Percentiles rank a stretch among this genome's conserved stretches.
These are phyloP conservation scores for Penicillium maclennaniae DNA, from an alignment of 495 filamentous ascomycete species.

Conservation along the genomic window DNA sequence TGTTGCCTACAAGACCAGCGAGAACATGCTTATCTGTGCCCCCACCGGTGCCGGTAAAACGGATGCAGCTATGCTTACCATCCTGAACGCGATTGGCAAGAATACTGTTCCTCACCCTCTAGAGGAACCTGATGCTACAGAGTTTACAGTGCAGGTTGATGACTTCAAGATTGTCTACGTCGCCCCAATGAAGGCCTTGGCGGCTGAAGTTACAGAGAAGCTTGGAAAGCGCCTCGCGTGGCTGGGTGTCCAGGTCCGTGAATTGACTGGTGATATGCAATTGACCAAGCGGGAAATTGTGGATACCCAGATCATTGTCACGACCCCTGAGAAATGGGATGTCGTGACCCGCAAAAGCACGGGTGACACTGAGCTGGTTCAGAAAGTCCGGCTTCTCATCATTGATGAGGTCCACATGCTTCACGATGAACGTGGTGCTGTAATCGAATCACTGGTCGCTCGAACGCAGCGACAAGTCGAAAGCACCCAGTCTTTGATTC, in stretches of 20 bases:
- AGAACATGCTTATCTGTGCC: constrained; percentile 98
- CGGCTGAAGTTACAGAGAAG: constrained; percentile 94
- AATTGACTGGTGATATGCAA: constrained; percentile 98
- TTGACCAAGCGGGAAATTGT: constrained; percentile 94
- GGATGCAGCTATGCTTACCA: constrained; percentile 94
- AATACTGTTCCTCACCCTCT: constrained; percentile 75
- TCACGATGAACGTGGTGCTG: constrained; percentile 93
- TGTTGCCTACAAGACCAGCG: constrained; percentile 90
- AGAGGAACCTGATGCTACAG: constrained; percentile 66
- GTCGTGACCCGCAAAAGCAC: constrained; percentile 95
- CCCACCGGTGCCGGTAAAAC: constrained; percentile 99
- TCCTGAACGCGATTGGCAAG: constrained; percentile 83
- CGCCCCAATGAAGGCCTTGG: constrained; percentile 78
- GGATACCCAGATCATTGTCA: constrained; percentile 96
- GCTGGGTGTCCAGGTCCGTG: constrained; percentile 83
- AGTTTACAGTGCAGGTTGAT: constrained; percentile 73
- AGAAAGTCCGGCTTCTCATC: constrained; percentile 93
- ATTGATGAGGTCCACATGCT: constrained; percentile 99
- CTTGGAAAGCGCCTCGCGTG: constrained; percentile 89
- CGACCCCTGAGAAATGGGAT: constrained; percentile 99
- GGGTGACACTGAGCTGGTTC: constrained; percentile 94
- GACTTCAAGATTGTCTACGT: constrained; percentile 70
- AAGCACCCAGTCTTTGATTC: constrained; percentile 94
- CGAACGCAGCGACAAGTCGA: constrained; percentile 95
- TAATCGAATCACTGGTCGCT: constrained; percentile 91